phyloP scores from a whole-genome alignment of 345 rosid species.

The Fremontodendron californicum region DNA sequence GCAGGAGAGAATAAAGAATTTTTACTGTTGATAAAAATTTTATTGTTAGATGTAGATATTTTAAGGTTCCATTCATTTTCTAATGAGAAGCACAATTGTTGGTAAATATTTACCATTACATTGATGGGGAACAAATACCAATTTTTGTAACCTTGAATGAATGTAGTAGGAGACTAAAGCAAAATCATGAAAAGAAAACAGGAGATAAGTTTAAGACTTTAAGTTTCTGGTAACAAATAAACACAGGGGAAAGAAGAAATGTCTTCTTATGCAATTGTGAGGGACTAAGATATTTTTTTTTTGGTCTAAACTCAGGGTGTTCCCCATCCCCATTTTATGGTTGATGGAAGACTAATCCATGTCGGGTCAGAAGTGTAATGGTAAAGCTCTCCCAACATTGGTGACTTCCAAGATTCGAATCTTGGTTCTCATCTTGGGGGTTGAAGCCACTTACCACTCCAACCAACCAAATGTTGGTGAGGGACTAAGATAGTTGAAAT shows the following conservation, averaged over 20 bases:
- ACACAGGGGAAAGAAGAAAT: neutral
- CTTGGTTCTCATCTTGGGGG: too few species aligned
- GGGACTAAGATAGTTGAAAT: neutral
- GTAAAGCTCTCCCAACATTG: too few species aligned
- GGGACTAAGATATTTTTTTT: neutral
- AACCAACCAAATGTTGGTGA: too few species aligned
- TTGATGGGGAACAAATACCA: neutral
- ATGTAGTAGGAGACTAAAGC: neutral
- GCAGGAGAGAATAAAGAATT: neutral
- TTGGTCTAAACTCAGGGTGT: too few species aligned
- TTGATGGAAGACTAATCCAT: too few species aligned
- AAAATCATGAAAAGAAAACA: neutral
- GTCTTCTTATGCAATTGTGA: neutral
- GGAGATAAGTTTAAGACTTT: too few species aligned
- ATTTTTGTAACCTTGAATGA: neutral
- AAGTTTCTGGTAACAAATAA: slow-evolving; percentile 1
- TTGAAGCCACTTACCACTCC: too few species aligned
- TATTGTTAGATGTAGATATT: neutral
- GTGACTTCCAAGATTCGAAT: too few species aligned
- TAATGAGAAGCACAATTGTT: neutral
- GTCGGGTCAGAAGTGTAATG: too few species aligned
- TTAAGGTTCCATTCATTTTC: neutral
- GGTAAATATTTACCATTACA: neutral
- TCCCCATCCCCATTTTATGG: too few species aligned
- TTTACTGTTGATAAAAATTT: neutral